phyloP scores from a whole-genome alignment of 2,329 filamentous ascomycete genomes.

The Exophiala sideris region DNA sequence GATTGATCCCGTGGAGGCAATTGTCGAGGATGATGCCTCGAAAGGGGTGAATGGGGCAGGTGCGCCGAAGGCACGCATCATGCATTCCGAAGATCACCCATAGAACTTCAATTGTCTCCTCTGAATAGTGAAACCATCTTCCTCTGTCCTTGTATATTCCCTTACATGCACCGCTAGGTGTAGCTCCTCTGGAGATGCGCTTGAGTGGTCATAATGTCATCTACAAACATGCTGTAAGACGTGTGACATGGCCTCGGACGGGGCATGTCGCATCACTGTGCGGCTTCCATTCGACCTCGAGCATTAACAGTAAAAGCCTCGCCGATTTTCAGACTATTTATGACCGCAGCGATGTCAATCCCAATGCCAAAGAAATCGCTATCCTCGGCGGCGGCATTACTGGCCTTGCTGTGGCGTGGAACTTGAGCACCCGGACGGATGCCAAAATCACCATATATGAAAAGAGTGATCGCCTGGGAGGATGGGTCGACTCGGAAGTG shows the following conservation, averaged over 20 bases:
- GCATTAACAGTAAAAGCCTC: constrained; percentile 42
- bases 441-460: constrained; percentile 81
- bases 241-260: constrained; percentile 10
- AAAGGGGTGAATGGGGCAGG: background rate
- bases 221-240: constrained; percentile 22
- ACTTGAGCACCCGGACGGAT: constrained; percentile 63
- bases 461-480: constrained; percentile 65
- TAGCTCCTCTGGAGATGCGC: constrained; percentile 27
- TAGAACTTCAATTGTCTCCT: background rate
- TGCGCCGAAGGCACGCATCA: background rate
- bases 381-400: constrained; percentile 80
- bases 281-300: constrained; percentile 62
- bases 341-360: constrained; percentile 10
- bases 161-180: constrained; percentile 16
- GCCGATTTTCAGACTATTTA: constrained; percentile 13
- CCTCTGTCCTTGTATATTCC: background rate
- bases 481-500: constrained; percentile 73
- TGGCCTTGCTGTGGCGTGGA: constrained; percentile 74
- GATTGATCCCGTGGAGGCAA: too few species aligned
- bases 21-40: too few species aligned
- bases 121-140: background rate
- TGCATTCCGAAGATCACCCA: background rate
- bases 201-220: constrained; percentile 22
- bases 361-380: constrained; percentile 51
- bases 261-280: constrained; percentile 46